These are phyloP conservation scores for Cystobasidiopsis lactophilus DNA, from an alignment of 768 basidiomycete genomes.

Conservation along the genomic window DNA sequence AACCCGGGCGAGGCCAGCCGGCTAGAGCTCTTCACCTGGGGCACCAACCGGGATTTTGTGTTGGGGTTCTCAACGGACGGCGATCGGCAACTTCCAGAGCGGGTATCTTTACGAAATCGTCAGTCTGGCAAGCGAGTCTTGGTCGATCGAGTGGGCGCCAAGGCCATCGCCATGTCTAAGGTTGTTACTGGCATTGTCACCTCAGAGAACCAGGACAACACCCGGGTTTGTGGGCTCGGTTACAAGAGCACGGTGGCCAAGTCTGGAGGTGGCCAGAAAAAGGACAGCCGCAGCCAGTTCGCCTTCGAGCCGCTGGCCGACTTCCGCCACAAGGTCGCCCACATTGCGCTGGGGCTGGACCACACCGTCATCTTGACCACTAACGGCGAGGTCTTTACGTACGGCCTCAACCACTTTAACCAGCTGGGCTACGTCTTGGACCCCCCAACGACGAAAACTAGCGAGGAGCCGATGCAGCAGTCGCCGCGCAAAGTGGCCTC, in stretches of 20 bases:
- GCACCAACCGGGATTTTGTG: conserved; percentile 63
- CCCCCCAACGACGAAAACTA: conserved; percentile 22
- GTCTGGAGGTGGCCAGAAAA: conserved; percentile 1
- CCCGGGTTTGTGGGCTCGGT: conserved; percentile 54
- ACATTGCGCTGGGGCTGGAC: conserved; percentile 75
- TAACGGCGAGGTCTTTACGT: conserved; percentile 61
- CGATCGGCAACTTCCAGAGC: conserved; percentile 60
- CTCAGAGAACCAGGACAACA: conserved; percentile 44
- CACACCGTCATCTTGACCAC: conserved; percentile 72
- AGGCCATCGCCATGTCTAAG: conserved; percentile 56
- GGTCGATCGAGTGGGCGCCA: conserved; percentile 43
- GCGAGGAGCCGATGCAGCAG: conserved; percentile 54
- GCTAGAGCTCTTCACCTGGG: conserved; percentile 66
- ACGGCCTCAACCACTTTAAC: conserved; percentile 72
- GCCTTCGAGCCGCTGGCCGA: conserved; percentile 40
- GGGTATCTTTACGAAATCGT: conserved; percentile 33
- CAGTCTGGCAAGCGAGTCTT: conserved; percentile 23
- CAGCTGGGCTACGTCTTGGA: conserved; percentile 29
- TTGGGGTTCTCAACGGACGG: conserved; percentile 63
- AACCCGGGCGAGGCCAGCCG: conserved; percentile 10
- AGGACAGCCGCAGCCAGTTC: conserved; percentile 49
- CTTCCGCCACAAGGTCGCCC: conserved; percentile 34
- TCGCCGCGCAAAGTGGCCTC: conserved; percentile 48
- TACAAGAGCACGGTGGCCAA: too few species aligned
- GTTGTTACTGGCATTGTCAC: conserved; percentile 72